Conservation (phyloP, 2,329 filamentous ascomycete genomes). For the Fusarium phyllophilum region DNA sequence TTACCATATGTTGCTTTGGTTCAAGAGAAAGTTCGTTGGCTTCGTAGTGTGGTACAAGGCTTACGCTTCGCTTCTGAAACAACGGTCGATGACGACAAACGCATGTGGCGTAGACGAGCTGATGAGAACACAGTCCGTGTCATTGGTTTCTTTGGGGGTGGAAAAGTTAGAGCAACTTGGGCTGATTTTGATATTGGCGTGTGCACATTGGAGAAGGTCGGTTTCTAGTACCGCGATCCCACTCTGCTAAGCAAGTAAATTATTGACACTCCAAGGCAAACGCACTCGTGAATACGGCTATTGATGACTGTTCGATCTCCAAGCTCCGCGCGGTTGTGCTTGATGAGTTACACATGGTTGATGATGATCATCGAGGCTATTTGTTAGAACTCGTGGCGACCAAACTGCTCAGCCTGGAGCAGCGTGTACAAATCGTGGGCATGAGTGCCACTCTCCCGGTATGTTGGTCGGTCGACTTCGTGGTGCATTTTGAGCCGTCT, state of each 20-base stretch:
- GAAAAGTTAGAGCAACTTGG: slow-evolving; percentile 74
- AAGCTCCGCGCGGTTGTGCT: slow-evolving; percentile 74
- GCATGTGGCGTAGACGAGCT: slow-evolving; percentile 64
- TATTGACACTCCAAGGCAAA: slow-evolving; percentile 67
- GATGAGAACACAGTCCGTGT: slow-evolving; percentile 71
- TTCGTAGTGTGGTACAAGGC: slow-evolving; percentile 72
- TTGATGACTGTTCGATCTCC: slow-evolving; percentile 75
- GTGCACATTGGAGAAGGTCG: slow-evolving; percentile 80
- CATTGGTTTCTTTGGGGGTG: slow-evolving; percentile 79
- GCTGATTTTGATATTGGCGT: slow-evolving; percentile 80
- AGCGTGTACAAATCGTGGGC: slow-evolving; percentile 75
- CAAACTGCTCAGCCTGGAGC: slow-evolving; percentile 75
- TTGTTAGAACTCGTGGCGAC: slow-evolving; percentile 79
- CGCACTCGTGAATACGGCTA: slow-evolving; percentile 75
- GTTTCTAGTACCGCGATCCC: background rate
- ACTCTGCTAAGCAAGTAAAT: background rate
- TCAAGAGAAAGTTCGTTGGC: slow-evolving; percentile 81
- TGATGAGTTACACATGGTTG: slow-evolving; percentile 85
- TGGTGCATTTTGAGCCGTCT: background rate
- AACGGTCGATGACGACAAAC: slow-evolving; percentile 49
- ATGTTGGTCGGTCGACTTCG: slow-evolving; percentile 40
- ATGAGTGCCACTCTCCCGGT: slow-evolving; percentile 85
- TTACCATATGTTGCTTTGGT: slow-evolving; percentile 83
- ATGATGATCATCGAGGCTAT: slow-evolving; percentile 80
- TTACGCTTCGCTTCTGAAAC: slow-evolving; percentile 56